A percentile compares a stretch with the other conserved stretches of the same genome.
Conservation (phyloP, 345 rosid genomes). For the Citrus cavaleriei region DNA sequence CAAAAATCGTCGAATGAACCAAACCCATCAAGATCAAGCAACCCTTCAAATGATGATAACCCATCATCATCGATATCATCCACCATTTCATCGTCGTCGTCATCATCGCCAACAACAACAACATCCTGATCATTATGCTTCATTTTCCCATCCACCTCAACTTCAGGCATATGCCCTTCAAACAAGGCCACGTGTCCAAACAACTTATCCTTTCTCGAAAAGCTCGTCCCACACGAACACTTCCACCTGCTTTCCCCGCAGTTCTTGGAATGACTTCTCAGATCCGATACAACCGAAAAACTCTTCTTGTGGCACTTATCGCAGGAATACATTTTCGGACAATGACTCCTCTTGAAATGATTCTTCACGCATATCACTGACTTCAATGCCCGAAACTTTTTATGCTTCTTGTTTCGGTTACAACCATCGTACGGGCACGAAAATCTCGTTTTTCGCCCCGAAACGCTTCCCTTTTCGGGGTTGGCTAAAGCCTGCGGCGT, state of each 20-base stretch:
- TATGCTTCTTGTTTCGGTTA: slow-evolving; percentile 52
- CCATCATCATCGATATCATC: neutral
- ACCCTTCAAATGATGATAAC: slow-evolving; percentile 33
- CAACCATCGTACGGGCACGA: slow-evolving; percentile 72
- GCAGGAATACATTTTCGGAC: slow-evolving; percentile 66
- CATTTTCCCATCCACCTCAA: slow-evolving; percentile 23
- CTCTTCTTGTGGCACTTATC: slow-evolving; percentile 57
- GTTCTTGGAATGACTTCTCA: slow-evolving; percentile 65
- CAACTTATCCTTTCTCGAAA: slow-evolving; percentile 70
- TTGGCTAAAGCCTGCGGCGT: slow-evolving; percentile 57
- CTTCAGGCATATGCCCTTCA: slow-evolving; percentile 74
- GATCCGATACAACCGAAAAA: slow-evolving; percentile 57
- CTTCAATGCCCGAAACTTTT: slow-evolving; percentile 53
- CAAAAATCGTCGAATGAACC: slow-evolving; percentile 33
- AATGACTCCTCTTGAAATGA: slow-evolving; percentile 79
- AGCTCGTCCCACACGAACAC: slow-evolving; percentile 66
- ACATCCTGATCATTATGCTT: slow-evolving; percentile 4
- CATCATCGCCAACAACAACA: slow-evolving; percentile 17
- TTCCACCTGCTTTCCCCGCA: slow-evolving; percentile 65
- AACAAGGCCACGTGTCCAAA: slow-evolving; percentile 71
- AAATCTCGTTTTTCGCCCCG: slow-evolving; percentile 29
- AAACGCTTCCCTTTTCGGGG: slow-evolving; percentile 15
- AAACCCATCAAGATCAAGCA: slow-evolving; percentile 48
- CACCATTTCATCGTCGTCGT: slow-evolving; percentile 10
- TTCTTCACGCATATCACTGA: slow-evolving; percentile 63